A percentile compares a stretch with the other conserved stretches of the same genome.
Evolutionary conservation across 768 basidiomycete genomes (phyloP).

Genomic region (Scleroderma bovista): DNA sequence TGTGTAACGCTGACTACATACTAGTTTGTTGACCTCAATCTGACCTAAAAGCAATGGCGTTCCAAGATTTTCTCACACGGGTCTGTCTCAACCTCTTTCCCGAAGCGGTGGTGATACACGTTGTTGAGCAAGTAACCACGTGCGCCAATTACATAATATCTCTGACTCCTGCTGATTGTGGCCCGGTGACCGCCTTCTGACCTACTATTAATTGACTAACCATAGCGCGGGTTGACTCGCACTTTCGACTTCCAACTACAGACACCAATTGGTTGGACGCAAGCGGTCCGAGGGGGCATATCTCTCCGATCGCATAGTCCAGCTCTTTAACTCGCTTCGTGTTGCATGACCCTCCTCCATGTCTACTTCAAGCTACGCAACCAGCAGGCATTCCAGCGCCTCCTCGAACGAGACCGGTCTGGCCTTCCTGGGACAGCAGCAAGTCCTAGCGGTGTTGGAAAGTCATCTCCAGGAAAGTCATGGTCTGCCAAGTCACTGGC

Average conservation of each 20-base stretch:
- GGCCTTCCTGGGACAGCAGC: constrained; percentile 20
- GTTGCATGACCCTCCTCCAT: constrained; percentile 79
- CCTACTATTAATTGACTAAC: neutral
- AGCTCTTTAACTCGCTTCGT: constrained; percentile 1
- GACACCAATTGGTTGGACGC: constrained; percentile 11
- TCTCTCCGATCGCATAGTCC: constrained; percentile 12
- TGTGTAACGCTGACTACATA: too few species aligned
- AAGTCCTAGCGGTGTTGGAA: constrained; percentile 31
- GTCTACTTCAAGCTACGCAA: constrained; percentile 64
- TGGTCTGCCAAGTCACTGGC: constrained; percentile 46
- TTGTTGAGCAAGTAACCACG: neutral
- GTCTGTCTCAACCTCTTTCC: too few species aligned
- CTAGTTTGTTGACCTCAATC: too few species aligned
- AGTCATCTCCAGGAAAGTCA: constrained; percentile 39
- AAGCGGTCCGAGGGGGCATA: constrained; percentile 20
- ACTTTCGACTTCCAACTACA: neutral
- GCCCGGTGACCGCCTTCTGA: neutral
- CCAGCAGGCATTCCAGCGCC: constrained; percentile 71
- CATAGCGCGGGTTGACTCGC: neutral
- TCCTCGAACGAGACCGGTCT: constrained; percentile 50
- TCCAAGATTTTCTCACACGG: too few species aligned
- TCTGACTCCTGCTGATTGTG: neutral
- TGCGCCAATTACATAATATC: neutral
- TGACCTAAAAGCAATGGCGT: too few species aligned
- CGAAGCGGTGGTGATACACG: too few species aligned